A percentile compares a stretch with the other conserved stretches of the same genome.
phyloP scores from a whole-genome alignment of 306 rosid species.

The Castanea sativa region DNA sequence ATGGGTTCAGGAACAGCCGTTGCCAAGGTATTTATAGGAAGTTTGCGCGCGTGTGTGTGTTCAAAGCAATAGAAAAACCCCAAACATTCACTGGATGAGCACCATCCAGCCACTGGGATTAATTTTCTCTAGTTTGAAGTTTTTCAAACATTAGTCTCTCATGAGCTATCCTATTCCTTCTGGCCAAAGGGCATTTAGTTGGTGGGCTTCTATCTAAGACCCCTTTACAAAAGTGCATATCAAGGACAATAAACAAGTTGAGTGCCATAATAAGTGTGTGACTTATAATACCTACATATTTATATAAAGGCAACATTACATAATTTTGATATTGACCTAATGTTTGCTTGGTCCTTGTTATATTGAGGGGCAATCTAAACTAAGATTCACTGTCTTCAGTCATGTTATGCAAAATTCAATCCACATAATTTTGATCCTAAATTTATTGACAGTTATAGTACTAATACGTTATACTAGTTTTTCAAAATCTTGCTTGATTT shows the following conservation, averaged over 20 bases:
- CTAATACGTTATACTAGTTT: neutral
- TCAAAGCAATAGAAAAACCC: neutral
- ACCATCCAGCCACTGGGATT: neutral
- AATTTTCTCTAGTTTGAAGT: neutral
- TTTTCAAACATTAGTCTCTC: slow-evolving; percentile 1
- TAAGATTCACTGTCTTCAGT: neutral
- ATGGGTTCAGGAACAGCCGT: slow-evolving; percentile 99
- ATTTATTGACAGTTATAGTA: neutral
- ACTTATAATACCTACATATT: neutral
- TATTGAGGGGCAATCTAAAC: slow-evolving; percentile 1
- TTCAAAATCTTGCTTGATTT: neutral
- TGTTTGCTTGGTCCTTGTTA: neutral
- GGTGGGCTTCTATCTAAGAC: neutral
- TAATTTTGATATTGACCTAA: neutral
- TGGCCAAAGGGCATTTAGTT: neutral
- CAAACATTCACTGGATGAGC: neutral
- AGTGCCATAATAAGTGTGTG: neutral
- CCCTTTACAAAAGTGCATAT: neutral
- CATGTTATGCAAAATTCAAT: neutral
- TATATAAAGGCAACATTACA: neutral
- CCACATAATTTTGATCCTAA: neutral
- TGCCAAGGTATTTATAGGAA: slow-evolving; percentile 67
- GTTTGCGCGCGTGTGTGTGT: neutral
- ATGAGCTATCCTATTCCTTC: neutral
- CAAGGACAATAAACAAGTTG: neutral